Conservation (phyloP, 164 flowering plant species). For the Saururus chinensis region DNA sequence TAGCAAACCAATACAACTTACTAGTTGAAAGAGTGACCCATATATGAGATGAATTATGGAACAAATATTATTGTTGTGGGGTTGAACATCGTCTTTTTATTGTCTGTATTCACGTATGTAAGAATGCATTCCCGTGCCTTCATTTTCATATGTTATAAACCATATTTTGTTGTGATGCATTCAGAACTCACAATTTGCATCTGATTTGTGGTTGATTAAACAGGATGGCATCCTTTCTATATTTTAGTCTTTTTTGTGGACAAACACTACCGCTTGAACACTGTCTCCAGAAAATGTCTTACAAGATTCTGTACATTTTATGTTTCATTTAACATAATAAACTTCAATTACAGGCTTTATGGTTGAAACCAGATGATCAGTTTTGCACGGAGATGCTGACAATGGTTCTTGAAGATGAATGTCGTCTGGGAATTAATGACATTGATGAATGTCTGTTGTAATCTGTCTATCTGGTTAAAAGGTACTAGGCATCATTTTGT, state of each 20-base stretch:
- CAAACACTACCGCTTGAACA: no score
- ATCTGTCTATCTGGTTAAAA: background rate
- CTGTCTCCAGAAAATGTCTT: no score
- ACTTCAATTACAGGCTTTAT: constrained; percentile 48
- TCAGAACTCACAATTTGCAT: no score
- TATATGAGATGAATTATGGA: background rate
- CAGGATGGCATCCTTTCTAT: no score
- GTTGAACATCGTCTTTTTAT: background rate
- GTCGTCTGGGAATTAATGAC: constrained; percentile 4
- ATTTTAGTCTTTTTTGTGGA: no score
- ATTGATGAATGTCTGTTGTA: background rate
- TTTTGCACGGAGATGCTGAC: constrained; percentile 94
- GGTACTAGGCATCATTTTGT: background rate
- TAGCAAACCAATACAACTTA: no score
- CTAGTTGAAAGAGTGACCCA: no score
- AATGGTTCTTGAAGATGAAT: constrained; percentile 69
- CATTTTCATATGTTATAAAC: no score
- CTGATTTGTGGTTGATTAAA: no score
- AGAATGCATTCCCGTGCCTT: background rate
- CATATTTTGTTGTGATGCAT: no score
- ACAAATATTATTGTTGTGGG: background rate
- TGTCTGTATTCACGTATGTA: background rate
- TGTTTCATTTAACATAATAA: background rate
- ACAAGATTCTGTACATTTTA: no score
- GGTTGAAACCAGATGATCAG: constrained; percentile 83